A percentile compares a stretch with the other conserved stretches of the same genome.
phyloP scores from a whole-genome alignment of 1,284 basidiomycete species.

The Ganoderma meredithae region DNA sequence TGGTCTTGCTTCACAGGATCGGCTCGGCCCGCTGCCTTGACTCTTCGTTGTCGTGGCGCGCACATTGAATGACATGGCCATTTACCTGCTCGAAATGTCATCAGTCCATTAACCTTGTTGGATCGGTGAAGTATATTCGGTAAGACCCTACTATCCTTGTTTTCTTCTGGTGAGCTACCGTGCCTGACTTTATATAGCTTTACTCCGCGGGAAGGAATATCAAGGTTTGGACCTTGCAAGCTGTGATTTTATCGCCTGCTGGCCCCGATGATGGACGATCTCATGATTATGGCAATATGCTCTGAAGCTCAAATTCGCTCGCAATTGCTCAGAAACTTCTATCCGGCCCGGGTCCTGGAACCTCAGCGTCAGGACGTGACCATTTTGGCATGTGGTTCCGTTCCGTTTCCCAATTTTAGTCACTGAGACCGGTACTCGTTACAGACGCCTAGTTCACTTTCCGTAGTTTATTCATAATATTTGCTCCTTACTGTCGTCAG shows the following conservation, averaged over 20 bases:
- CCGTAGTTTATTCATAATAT: too few species aligned
- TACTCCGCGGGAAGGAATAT: slow-evolving; percentile 37
- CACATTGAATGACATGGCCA: slow-evolving; percentile 11
- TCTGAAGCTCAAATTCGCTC: neutral
- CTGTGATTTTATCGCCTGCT: slow-evolving; percentile 53
- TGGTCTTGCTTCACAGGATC: slow-evolving; percentile 3
- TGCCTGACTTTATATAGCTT: neutral
- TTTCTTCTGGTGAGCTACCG: neutral
- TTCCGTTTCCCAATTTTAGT: too few species aligned
- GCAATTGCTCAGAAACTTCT: neutral
- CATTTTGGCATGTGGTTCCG: too few species aligned
- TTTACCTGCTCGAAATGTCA: neutral
- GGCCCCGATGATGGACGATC: neutral
- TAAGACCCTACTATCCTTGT: neutral
- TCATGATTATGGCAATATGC: neutral
- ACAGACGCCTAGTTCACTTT: too few species aligned
- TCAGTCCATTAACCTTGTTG: neutral
- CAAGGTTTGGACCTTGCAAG: slow-evolving; percentile 61
- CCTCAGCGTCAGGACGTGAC: too few species aligned
- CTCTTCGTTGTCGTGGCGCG: slow-evolving; percentile 7
- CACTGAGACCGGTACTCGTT: too few species aligned
- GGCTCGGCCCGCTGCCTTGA: slow-evolving; percentile 13
- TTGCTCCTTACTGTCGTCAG: too few species aligned
- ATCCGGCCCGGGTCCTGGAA: neutral
- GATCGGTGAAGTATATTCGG: slow-evolving; percentile 6